These are phyloP conservation scores for Paramecium tetraurelia DNA, from an alignment of 73 alveolate species.

Conservation along the genomic window DNA sequence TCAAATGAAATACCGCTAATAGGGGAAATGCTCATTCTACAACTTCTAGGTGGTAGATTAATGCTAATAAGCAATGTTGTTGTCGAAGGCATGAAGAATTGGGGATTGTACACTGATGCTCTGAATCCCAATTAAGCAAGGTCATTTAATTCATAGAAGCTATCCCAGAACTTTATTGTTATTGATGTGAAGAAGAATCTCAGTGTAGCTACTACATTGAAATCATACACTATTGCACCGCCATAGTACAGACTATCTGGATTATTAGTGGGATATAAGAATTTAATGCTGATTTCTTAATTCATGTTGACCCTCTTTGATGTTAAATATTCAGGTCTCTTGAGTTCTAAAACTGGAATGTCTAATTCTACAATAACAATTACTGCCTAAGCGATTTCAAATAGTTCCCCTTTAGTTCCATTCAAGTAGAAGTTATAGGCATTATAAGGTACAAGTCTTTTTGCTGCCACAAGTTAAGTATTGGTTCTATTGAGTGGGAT, in stretches of 20 bases:
- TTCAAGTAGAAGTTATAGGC: background rate
- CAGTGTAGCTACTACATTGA: background rate
- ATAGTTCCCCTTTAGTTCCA: background rate
- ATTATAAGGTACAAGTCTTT: background rate
- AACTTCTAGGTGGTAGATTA: background rate
- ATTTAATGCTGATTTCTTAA: background rate
- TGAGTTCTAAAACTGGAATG: background rate
- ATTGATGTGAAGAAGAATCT: background rate
- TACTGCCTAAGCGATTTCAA: background rate
- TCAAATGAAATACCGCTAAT: background rate
- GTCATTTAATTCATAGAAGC: background rate
- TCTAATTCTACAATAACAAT: background rate
- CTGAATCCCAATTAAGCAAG: background rate
- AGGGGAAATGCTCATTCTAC: background rate
- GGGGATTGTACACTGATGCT: background rate
- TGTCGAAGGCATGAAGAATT: background rate
- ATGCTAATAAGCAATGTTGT: background rate
- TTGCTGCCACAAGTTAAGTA: background rate
- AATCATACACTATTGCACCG: background rate
- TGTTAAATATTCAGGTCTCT: background rate
- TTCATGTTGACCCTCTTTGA: background rate
- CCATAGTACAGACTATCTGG: background rate
- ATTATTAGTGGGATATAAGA: background rate
- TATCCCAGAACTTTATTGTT: background rate
- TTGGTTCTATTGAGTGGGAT: background rate